phyloP scores from a whole-genome alignment of 345 rosid species.

The Lenwebbia sp. region DNA sequence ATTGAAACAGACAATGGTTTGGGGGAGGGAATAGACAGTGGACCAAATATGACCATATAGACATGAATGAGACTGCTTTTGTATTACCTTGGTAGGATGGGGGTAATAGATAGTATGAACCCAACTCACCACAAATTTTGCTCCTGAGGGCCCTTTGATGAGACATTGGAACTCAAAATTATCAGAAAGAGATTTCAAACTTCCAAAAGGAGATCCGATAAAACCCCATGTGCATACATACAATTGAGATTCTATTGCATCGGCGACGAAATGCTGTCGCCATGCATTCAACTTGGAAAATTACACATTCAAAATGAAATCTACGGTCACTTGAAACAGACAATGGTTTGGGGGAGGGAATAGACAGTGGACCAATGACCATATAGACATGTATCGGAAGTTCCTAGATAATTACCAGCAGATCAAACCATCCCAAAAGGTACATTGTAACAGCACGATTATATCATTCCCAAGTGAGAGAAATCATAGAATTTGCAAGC shows the following conservation, averaged over 20 bases:
- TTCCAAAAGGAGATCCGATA: neutral
- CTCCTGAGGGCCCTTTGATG: neutral
- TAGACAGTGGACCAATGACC: neutral
- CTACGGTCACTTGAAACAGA: neutral
- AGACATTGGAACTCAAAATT: neutral
- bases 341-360: neutral
- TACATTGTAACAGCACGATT: neutral
- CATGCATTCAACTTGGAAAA: neutral
- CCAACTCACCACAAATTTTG: neutral
- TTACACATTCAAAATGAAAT: neutral
- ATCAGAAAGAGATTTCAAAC: neutral
- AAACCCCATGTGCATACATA: neutral
- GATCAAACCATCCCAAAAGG: neutral
- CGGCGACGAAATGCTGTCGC: neutral
- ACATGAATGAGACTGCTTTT: too few relatives aligned
- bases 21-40: neutral
- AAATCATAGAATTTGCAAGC: slow-evolving; percentile 82
- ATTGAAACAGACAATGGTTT: neutral
- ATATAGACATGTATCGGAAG: neutral
- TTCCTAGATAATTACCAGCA: neutral
- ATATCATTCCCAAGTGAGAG: slow-evolving; percentile 64
- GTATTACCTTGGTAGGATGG: too few relatives aligned
- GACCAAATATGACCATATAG: neutral
- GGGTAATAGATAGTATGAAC: too few relatives aligned
- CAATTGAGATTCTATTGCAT: neutral